Conservation (phyloP, 495 filamentous ascomycete genomes). For the Penicillium riverlandense region DNA sequence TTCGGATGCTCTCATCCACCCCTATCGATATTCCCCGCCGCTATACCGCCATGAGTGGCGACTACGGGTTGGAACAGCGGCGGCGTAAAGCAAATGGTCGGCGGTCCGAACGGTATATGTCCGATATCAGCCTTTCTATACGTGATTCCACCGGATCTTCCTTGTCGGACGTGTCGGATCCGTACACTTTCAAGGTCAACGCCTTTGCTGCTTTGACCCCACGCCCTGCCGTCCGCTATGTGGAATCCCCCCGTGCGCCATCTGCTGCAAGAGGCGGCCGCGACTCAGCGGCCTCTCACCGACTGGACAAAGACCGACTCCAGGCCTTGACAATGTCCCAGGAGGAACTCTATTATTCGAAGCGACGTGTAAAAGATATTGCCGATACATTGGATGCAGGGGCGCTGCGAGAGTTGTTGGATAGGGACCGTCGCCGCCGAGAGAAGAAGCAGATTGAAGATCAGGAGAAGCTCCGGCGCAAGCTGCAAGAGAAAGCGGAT, state of each 20-base stretch:
- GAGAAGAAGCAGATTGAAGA: constrained; percentile 68
- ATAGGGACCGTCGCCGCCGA: constrained; percentile 69
- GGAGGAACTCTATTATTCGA: constrained; percentile 54
- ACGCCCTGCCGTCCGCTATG: constrained; percentile 69
- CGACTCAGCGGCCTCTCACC: constrained; percentile 28
- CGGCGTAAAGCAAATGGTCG: constrained; percentile 51
- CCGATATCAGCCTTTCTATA: constrained; percentile 66
- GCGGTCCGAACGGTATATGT: constrained; percentile 53
- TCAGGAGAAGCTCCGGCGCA: constrained; percentile 61
- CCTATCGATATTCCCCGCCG: constrained; percentile 59
- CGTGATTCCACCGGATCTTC: constrained; percentile 68
- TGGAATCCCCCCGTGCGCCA: constrained; percentile 49
- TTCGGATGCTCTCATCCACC: constrained; percentile 67
- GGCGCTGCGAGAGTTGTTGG: constrained; percentile 74
- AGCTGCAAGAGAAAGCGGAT: constrained; percentile 61
- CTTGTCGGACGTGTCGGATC: constrained; percentile 62
- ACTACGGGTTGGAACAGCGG: constrained; percentile 50
- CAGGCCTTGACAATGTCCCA: constrained; percentile 45
- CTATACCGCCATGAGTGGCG: constrained; percentile 38
- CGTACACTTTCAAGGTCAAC: constrained; percentile 67
- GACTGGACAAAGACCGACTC: constrained; percentile 31
- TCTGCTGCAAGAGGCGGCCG: constrained; percentile 28
- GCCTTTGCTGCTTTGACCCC: constrained; percentile 68
- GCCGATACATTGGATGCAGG: constrained; percentile 76
- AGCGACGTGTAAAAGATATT: constrained; percentile 67